Base-by-base conservation (phyloP, 352 stramenopile species). In the Phytopythium kandeliae region DNA sequence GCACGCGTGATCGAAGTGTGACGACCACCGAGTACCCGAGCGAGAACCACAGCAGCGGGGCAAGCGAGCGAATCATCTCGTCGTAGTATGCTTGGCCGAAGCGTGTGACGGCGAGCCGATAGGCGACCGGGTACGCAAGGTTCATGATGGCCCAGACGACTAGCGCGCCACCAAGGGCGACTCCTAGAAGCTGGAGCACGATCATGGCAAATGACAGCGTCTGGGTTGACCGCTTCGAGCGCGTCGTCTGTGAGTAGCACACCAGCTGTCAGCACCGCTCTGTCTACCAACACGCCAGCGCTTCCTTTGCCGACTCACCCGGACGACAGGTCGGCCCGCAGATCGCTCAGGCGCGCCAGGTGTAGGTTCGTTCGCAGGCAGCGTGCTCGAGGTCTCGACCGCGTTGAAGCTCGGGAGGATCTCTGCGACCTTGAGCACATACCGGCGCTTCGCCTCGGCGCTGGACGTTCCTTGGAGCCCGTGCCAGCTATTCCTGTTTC, bases 11-110 rank as follows among this genome's bases (percentile, higher is more conserved):
- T 2, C 71, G 64, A 12, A 89, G 51, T 11, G 71, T 17, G 3
- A 68, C 22, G 17, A 86, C 75, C 6, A 86, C 55, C 5, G 55
- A 35, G 51, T 83, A 85, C 3, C 78, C 78, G 33, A 76, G 33
- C 11, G 47, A 56, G 42, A 89, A 89, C 78, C 78, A 89, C 22
- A 83, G 48, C 30, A 81, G 35, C 9, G 78, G 66, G 6, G 66
- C 62, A 4, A 86, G 36, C 19, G 63, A 62, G 28, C 70, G 57
- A 9, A 46, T 11, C 24, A 80, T 48, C 17, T 55, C 51, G 17
- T 71, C 41, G n/a, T 54, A 69, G 24, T 55, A 61, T 12, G 66
- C 59, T 4, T 55, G 33, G 0, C 65, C 57, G 24, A 75, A 62
- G 25, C 71, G 60, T n/a, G 65, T 51, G 8, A 54, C 41, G 4